These are phyloP conservation scores for Epicoccum sorghinum DNA, from an alignment of 2,329 filamentous ascomycete species.

Conservation along the genomic window DNA sequence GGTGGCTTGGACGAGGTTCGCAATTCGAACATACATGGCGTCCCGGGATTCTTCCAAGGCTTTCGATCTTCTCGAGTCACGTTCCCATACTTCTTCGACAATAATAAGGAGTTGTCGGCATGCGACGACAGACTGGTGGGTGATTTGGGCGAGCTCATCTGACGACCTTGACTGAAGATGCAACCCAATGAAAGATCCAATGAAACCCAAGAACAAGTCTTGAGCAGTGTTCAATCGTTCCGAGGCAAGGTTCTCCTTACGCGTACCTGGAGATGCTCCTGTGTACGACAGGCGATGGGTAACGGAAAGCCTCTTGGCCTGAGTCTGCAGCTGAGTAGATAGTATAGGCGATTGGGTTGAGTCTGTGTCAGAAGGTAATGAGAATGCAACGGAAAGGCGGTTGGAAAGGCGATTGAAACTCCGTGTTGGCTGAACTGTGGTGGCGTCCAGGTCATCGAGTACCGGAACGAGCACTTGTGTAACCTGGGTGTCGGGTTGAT, in stretches of 20 bases:
- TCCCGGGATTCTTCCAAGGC: constrained; percentile 72
- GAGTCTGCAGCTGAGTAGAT: constrained; percentile 33
- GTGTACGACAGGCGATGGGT: constrained; percentile 80
- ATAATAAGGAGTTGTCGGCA: constrained; percentile 80
- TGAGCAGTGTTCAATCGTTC: constrained; percentile 80
- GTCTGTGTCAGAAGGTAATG: constrained; percentile 47
- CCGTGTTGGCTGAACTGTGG: constrained; percentile 38
- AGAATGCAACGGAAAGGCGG: constrained; percentile 45
- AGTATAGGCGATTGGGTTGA: constrained; percentile 39
- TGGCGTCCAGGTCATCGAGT: constrained; percentile 34
- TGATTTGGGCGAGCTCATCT: constrained; percentile 79
- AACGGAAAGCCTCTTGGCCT: constrained; percentile 57
- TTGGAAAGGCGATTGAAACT: constrained; percentile 39
- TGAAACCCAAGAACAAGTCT: constrained; percentile 85
- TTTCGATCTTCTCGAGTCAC: constrained; percentile 71
- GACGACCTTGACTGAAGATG: constrained; percentile 92
- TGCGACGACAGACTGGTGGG: constrained; percentile 81
- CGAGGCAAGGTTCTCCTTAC: constrained; percentile 78
- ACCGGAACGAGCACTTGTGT: constrained; percentile 43
- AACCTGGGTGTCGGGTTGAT: constrained; percentile 42
- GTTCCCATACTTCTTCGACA: constrained; percentile 80
- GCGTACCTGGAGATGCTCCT: constrained; percentile 67
- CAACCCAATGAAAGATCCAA: constrained; percentile 92
- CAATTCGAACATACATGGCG: constrained; percentile 79
- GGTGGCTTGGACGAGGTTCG: constrained; percentile 79